Conservation (phyloP, 768 basidiomycete species). For the Leucocoprinus sp. region DNA sequence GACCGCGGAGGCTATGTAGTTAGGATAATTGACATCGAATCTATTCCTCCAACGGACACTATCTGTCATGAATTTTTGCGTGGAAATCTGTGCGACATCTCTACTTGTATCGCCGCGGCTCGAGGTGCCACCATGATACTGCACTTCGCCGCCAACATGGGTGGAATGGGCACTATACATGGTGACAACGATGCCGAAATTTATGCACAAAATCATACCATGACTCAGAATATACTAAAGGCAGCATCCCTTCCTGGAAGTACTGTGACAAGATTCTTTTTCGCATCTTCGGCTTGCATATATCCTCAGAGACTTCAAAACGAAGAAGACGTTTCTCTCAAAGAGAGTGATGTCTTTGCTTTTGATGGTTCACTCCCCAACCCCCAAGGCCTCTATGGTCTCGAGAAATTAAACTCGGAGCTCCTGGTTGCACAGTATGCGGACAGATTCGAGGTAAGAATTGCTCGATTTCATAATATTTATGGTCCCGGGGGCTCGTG, state of each 20-base stretch:
- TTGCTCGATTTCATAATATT: conserved; percentile 53
- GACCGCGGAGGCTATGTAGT: conserved; percentile 23
- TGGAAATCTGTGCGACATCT: conserved; percentile 39
- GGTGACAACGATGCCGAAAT: conserved; percentile 38
- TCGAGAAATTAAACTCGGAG: conserved; percentile 49
- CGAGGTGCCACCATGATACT: conserved; percentile 36
- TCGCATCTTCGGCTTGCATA: conserved; percentile 53
- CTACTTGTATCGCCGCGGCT: conserved; percentile 29
- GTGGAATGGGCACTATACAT: conserved; percentile 59
- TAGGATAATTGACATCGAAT: conserved; percentile 35
- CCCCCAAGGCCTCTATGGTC: conserved; percentile 51
- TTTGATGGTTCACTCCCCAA: conserved; percentile 18
- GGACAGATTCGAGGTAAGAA: conserved; percentile 27
- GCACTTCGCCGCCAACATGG: conserved; percentile 57
- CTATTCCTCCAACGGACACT: conserved; percentile 15
- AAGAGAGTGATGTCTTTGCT: conserved; percentile 36
- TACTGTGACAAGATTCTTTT: conserved; percentile 36
- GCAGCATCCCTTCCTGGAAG: conserved; percentile 27
- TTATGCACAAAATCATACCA: conserved; percentile 40
- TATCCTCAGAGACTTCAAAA: conserved; percentile 40
- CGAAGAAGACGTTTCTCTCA: conserved; percentile 31
- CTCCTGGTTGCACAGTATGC: conserved; percentile 29
- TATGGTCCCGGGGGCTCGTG: conserved; percentile 48
- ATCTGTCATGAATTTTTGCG: conserved; percentile 28
- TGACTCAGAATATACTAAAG: conserved; percentile 39